phyloP scores from a whole-genome alignment of 2,329 filamentous ascomycete species.

The Fusarium sp. region DNA sequence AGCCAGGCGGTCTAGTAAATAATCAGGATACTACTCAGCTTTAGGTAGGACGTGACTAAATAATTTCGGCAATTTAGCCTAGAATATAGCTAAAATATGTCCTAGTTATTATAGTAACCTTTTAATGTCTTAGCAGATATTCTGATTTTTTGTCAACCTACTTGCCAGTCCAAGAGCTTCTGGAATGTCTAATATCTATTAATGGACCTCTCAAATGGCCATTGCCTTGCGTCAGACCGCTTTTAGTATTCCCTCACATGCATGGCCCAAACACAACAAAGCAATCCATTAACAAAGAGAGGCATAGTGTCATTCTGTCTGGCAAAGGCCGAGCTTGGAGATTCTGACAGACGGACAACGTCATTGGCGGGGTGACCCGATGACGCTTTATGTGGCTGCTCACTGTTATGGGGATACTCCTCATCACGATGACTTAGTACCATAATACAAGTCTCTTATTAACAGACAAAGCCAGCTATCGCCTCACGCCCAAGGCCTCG shows the following conservation, averaged over 20 bases:
- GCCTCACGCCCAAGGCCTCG: constrained; percentile 30
- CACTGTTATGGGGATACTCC: constrained; percentile 22
- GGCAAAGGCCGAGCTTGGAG: constrained; percentile 16
- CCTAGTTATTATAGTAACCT: too few relatives aligned
- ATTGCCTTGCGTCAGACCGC: constrained; percentile 12
- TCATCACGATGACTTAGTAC: rapidly evolving
- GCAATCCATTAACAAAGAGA: constrained; percentile 12
- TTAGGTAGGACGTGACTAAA: too few relatives aligned
- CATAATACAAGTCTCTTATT: neutral
- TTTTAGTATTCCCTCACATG: neutral
- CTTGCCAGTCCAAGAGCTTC: neutral
- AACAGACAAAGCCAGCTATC: constrained; percentile 12
- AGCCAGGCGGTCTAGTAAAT: too few relatives aligned
- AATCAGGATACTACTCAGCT: too few relatives aligned
- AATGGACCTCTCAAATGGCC: neutral
- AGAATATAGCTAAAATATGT: too few relatives aligned
- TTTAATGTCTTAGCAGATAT: too few relatives aligned
- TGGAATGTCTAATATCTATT: neutral
- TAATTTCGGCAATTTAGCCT: too few relatives aligned
- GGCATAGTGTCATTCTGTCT: constrained; percentile 20
- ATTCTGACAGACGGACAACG: constrained; percentile 38
- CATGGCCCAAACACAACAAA: neutral
- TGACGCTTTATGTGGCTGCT: constrained; percentile 29
- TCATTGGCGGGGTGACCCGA: constrained; percentile 48
- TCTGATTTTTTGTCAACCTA: too few relatives aligned